Evolutionary conservation across 345 rosid genomes (phyloP).

Genomic region (Populus tremula): DNA sequence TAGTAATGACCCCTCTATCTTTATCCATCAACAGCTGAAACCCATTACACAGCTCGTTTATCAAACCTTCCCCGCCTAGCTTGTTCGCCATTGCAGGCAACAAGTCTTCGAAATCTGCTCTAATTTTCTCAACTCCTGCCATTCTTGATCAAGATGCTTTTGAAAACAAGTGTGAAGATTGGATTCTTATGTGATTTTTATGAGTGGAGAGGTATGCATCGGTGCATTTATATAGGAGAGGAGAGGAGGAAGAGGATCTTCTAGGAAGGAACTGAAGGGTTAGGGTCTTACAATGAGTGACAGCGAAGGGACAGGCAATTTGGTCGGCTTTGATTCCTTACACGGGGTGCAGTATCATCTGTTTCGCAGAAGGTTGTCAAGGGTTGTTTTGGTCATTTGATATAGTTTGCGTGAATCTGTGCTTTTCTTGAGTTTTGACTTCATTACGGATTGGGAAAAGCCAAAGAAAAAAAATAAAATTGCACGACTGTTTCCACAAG

Average conservation of each 20-base stretch:
- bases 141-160: neutral
- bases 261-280: slow-evolving; percentile 47
- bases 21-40: slow-evolving; percentile 64
- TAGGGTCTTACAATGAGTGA: slow-evolving; percentile 22
- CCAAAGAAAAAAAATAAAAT: too few species aligned
- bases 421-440: neutral
- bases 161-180: slow-evolving; percentile 17
- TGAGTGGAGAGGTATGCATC: neutral
- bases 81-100: slow-evolving; percentile 73
- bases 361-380: slow-evolving; percentile 20
- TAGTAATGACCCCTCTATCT: slow-evolving; percentile 66
- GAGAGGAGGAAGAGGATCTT: slow-evolving; percentile 28
- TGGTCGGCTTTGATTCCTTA: slow-evolving; percentile 22
- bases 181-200: slow-evolving; percentile 27
- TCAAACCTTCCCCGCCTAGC: slow-evolving; percentile 76
- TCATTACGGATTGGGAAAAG: neutral
- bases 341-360: neutral
- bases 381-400: slow-evolving; percentile 17
- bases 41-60: slow-evolving; percentile 77
- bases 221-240: neutral
- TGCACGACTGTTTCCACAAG: too few species aligned
- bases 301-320: slow-evolving; percentile 49
- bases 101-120: slow-evolving; percentile 50
- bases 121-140: neutral
- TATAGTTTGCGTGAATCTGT: too few species aligned